Conservation (phyloP, 2,329 filamentous ascomycete genomes). For the Pseudopyricularia javanii region DNA sequence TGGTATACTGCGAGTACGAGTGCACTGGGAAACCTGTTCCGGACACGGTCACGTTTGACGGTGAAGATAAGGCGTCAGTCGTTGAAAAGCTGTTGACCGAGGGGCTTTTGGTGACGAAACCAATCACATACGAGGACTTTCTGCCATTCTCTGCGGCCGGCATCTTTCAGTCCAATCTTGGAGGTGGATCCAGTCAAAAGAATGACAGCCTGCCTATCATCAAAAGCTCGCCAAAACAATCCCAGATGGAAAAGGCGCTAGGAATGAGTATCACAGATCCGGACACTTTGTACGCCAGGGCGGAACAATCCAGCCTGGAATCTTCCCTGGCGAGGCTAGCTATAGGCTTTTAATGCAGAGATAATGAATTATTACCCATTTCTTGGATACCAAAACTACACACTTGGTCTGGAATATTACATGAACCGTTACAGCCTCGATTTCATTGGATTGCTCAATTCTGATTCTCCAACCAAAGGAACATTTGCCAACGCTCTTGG, state of each 20-base stretch:
- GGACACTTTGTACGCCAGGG: background rate
- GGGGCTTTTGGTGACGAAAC: conserved; percentile 21
- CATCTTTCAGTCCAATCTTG: background rate
- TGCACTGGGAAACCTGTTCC: background rate
- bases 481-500: conserved; percentile 8
- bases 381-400: too few species aligned
- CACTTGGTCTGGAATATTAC: too few species aligned
- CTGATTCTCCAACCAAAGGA: conserved; percentile 1
- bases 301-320: too few species aligned
- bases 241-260: background rate
- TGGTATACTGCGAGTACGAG: background rate
- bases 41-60: background rate
- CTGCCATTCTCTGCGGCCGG: conserved; percentile 29
- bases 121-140: conserved; percentile 42
- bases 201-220: background rate
- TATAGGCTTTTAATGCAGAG: too few species aligned
- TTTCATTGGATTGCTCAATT: too few species aligned
- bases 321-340: too few species aligned
- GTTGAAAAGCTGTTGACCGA: conserved; percentile 3
- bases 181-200: background rate
- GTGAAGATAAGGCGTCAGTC: background rate
- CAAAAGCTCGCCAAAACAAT: background rate
- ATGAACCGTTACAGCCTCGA: too few species aligned
- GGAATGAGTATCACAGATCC: background rate
- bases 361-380: too few species aligned